These are phyloP conservation scores for Erigeron canadensis DNA, from an alignment of 129 eudicot species.

Conservation along the genomic window DNA sequence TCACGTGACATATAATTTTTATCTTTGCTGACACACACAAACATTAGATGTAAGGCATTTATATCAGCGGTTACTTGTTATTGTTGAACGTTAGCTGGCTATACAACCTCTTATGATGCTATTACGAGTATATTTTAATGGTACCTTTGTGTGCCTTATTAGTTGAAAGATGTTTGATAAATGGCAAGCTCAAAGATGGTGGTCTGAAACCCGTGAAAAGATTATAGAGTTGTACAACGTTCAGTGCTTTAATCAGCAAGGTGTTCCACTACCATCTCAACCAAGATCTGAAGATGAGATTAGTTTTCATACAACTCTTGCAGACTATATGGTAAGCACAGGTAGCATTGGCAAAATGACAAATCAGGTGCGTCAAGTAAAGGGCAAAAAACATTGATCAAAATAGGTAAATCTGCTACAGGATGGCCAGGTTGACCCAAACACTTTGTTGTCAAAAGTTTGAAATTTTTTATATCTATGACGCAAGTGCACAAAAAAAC, in stretches of 20 bases:
- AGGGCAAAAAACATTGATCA: neutral
- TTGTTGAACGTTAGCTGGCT: too few relatives aligned
- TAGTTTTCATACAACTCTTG: constrained; percentile 1
- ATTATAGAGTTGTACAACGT: constrained; percentile 94
- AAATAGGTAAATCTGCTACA: too few relatives aligned
- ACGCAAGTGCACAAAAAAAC: too few relatives aligned
- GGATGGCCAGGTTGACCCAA: neutral
- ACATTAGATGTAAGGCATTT: neutral
- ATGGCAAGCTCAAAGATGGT: constrained; percentile 98
- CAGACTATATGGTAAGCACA: neutral
- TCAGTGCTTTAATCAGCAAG: constrained; percentile 59
- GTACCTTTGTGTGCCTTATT: constrained; percentile 28
- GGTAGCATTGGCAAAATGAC: neutral
- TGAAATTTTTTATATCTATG: neutral
- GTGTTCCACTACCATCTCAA: constrained; percentile 58
- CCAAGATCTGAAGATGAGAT: constrained; percentile 80
- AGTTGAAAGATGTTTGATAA: constrained; percentile 92
- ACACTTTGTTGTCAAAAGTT: neutral
- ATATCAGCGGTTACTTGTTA: neutral
- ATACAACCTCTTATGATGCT: too few relatives aligned
- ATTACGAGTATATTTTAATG: neutral
- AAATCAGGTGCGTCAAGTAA: neutral
- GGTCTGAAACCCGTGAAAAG: constrained; percentile 90
- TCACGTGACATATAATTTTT: neutral
- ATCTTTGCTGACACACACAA: too few relatives aligned